Conservation (phyloP, 768 basidiomycete species). For the Erythrobasidium yunnanense region DNA sequence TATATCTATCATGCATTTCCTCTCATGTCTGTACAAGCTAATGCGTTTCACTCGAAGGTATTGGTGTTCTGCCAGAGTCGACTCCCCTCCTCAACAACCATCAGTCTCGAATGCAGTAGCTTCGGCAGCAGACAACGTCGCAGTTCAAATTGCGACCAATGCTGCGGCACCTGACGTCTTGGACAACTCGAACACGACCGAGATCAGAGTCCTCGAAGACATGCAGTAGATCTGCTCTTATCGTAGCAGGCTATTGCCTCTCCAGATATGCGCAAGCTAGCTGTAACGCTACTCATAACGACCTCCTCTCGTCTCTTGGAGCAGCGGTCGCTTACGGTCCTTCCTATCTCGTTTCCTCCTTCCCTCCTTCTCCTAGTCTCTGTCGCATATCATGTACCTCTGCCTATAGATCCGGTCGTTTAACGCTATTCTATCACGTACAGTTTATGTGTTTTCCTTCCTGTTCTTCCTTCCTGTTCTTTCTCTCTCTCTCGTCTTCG, state of each 20-base stretch:
- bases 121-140: not conserved
- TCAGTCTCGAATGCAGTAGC: not conserved
- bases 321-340: no score
- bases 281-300: no score
- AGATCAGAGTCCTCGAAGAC: not conserved
- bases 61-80: conserved; percentile 23
- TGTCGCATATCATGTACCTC: no score
- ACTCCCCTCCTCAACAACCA: conserved; percentile 17
- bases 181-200: not conserved
- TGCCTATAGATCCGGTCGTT: no score
- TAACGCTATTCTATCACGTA: no score
- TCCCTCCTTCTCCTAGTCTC: no score
- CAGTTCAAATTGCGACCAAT: not conserved
- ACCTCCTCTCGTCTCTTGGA: no score
- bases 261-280: no score
- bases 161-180: not conserved
- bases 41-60: not conserved
- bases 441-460: no score
- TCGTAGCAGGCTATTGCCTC: not conserved
- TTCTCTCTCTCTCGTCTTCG: no score
- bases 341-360: no score
- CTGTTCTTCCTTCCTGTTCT: no score
- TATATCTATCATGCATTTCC: conserved; percentile 68
- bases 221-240: not conserved
- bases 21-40: not conserved